A percentile compares a stretch with the other conserved stretches of the same genome.
These are phyloP conservation scores for Lathyrus oleraceus DNA, from an alignment of 306 rosid genomes.

Conservation along the genomic window DNA sequence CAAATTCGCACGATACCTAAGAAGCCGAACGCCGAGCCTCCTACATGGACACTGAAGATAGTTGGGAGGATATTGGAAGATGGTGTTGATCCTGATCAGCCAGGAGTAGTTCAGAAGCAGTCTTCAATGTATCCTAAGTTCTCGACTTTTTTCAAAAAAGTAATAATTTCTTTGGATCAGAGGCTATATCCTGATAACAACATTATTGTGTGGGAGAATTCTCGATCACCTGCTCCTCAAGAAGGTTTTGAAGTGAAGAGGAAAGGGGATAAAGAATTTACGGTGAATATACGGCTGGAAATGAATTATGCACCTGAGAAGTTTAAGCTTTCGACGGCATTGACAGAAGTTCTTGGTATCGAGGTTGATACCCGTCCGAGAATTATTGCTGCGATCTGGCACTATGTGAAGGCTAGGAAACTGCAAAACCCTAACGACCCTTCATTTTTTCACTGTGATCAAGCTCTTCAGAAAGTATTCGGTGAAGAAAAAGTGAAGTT, in stretches of 20 bases:
- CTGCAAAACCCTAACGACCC: slow-evolving; percentile 89
- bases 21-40: slow-evolving; percentile 88
- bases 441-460: slow-evolving; percentile 80
- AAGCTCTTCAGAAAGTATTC: slow-evolving; percentile 87
- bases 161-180: slow-evolving; percentile 91
- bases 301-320: slow-evolving; percentile 94
- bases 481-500: slow-evolving; percentile 97
- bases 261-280: slow-evolving; percentile 90
- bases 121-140: slow-evolving; percentile 83
- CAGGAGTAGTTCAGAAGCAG: slow-evolving; percentile 77
- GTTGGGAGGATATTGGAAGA: slow-evolving; percentile 97
- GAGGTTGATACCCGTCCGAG: slow-evolving; percentile 99
- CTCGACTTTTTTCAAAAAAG: slow-evolving; percentile 90
- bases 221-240: slow-evolving; percentile 81
- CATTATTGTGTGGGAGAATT: slow-evolving; percentile 81
- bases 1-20: slow-evolving; percentile 76
- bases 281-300: slow-evolving; percentile 73
- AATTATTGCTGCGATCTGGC: slow-evolving; percentile 96
- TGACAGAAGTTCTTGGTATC: slow-evolving; percentile 97
- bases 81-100: slow-evolving; percentile 97
- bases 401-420: slow-evolving; percentile 98
- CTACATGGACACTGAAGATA: slow-evolving; percentile 94
- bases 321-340: slow-evolving; percentile 83
- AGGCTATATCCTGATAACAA: slow-evolving; percentile 86
- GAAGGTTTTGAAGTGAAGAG: slow-evolving; percentile 99